A percentile compares a stretch with the other conserved stretches of the same genome.
phyloP scores from a whole-genome alignment of 176 grass and related monocot genomes.

The Oryza officinalis region DNA sequence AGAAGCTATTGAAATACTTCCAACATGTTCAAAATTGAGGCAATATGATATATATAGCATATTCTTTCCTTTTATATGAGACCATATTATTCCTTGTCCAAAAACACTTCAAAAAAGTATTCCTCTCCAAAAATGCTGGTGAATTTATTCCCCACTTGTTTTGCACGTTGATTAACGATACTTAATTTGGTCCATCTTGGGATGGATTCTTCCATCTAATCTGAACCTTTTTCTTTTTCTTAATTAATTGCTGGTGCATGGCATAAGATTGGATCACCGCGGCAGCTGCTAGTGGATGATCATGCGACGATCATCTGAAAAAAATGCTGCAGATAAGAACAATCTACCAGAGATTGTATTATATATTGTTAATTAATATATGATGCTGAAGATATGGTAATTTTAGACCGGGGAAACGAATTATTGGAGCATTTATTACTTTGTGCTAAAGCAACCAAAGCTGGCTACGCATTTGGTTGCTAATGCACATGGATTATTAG shows the following conservation, averaged over 20 bases:
- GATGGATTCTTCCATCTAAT: background rate
- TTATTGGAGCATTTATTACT: background rate
- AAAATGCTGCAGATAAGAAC: background rate
- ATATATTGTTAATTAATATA: background rate
- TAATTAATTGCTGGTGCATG: background rate
- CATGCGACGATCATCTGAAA: background rate
- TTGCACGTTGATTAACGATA: background rate
- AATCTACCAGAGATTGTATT: background rate
- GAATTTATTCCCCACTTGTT: background rate
- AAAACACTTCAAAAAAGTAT: background rate
- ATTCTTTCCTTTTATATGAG: background rate
- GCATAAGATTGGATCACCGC: background rate
- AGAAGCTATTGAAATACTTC: slow-evolving; percentile 15
- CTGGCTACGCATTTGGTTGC: background rate
- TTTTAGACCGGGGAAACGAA: background rate
- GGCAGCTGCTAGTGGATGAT: background rate
- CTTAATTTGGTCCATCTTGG: background rate
- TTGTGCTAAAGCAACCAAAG: background rate
- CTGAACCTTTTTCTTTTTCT: background rate
- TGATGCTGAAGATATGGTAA: background rate
- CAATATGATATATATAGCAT: background rate
- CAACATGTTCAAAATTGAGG: background rate
- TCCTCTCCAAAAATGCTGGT: background rate
- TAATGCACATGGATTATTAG: background rate
- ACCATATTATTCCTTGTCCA: background rate